Percentiles rank a stretch among this genome's conserved stretches.
Conservation (phyloP, 257 asterid species). For the Craterostigma plantagineum region DNA sequence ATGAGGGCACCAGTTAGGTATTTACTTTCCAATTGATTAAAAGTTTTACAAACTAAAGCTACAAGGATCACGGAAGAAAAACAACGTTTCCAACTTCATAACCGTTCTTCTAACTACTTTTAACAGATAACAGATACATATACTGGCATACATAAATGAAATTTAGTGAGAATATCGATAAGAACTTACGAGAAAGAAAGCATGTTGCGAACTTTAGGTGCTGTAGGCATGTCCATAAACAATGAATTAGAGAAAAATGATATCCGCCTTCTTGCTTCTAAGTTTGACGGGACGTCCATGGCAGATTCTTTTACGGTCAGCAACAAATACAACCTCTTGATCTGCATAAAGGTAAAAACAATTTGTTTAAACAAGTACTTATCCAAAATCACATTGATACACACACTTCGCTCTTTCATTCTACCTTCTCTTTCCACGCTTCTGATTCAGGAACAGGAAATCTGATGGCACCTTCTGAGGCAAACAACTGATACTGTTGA, state of each 20-base stretch:
- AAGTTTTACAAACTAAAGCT: no score
- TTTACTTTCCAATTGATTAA: no score
- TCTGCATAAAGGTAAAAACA: slow-evolving; percentile 30
- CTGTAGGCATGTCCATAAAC: slow-evolving; percentile 97
- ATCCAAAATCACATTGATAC: background rate
- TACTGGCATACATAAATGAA: slow-evolving; percentile 4
- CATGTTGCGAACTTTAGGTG: slow-evolving; percentile 99
- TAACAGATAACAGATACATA: no score
- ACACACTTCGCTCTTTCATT: slow-evolving; percentile 2
- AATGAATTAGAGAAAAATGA: slow-evolving; percentile 93
- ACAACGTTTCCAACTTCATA: no score
- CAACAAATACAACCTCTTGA: slow-evolving; percentile 79
- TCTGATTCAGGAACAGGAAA: slow-evolving; percentile 83
- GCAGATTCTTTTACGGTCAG: slow-evolving; percentile 98
- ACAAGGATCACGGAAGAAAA: no score
- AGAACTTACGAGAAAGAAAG: slow-evolving; percentile 90
- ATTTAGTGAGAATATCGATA: slow-evolving; percentile 2
- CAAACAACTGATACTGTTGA: slow-evolving; percentile 93
- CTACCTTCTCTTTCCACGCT: slow-evolving; percentile 99
- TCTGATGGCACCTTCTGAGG: slow-evolving; percentile 88
- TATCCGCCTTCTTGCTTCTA: slow-evolving; percentile 97
- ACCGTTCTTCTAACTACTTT: no score
- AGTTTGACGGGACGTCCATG: slow-evolving; percentile 94
- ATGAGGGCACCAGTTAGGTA: no score
- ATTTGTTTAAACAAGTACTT: slow-evolving; percentile 6